These are phyloP conservation scores for Aspergillus udagawae DNA, from an alignment of 2,329 filamentous ascomycete genomes.

Conservation along the genomic window DNA sequence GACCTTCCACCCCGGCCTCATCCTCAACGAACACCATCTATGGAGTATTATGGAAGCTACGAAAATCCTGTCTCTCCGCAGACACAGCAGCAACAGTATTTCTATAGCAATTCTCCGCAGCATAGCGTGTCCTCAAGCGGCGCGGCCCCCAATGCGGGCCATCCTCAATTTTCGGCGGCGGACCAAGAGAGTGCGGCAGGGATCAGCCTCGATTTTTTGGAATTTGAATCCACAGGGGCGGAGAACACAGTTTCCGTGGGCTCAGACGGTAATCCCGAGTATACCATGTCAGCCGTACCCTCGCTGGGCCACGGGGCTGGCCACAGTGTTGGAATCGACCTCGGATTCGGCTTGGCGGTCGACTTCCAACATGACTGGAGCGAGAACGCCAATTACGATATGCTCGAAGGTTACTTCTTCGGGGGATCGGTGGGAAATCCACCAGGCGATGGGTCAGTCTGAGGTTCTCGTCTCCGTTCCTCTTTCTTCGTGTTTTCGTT, in stretches of 20 bases:
- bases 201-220: conserved; percentile 53
- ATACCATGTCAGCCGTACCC: conserved; percentile 25
- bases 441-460: conserved; percentile 14
- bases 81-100: conserved; percentile 28
- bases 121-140: conserved; percentile 30
- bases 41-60: conserved; percentile 34
- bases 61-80: conserved; percentile 32
- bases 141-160: conserved; percentile 20
- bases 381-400: conserved; percentile 45
- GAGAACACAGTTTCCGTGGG: conserved; percentile 22
- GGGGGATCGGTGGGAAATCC: conserved; percentile 38
- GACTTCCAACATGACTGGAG: conserved; percentile 48
- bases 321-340: conserved; percentile 41
- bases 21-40: conserved; percentile 25
- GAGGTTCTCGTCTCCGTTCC: not conserved
- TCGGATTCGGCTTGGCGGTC: conserved; percentile 44
- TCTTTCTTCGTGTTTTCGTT: not conserved
- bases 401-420: conserved; percentile 56
- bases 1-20: conserved; percentile 23
- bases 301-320: conserved; percentile 26
- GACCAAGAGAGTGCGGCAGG: conserved; percentile 25
- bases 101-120: conserved; percentile 32
- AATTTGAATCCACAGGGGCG: conserved; percentile 43
- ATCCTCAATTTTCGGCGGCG: conserved; percentile 18
- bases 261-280: conserved; percentile 27